A percentile compares a stretch with the other conserved stretches of the same genome.
Evolutionary conservation across 768 basidiomycete species (phyloP).

Genomic region (Suillus placidus): DNA sequence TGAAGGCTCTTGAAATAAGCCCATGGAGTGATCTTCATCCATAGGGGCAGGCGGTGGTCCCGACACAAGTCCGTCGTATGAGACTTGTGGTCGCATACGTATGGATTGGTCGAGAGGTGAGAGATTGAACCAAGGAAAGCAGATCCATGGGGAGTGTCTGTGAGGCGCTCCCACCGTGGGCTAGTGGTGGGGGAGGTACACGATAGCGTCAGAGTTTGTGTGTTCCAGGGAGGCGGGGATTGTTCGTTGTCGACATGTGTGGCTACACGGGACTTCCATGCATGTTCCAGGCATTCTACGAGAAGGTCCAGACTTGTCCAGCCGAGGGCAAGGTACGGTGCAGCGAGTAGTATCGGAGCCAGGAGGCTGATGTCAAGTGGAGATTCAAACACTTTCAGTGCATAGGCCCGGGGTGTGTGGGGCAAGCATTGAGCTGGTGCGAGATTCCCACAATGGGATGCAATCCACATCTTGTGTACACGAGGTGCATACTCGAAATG

Average conservation of each 20-base stretch:
- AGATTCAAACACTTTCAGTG: not conserved
- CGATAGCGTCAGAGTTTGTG: constrained; percentile 33
- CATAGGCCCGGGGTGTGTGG: not conserved
- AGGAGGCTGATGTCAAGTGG: constrained; percentile 22
- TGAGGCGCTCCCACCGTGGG: constrained; percentile 29
- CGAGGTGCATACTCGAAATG: constrained; percentile 35
- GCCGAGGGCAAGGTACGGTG: constrained; percentile 33
- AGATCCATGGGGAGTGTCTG: constrained; percentile 32
- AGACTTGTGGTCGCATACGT: not conserved
- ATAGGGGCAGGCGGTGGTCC: constrained; percentile 14
- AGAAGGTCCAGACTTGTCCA: constrained; percentile 37
- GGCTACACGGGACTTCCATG: not conserved
- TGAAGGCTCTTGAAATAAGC: constrained; percentile 32
- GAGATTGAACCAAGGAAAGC: constrained; percentile 41
- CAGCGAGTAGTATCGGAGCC: constrained; percentile 12
- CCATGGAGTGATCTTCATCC: constrained; percentile 34
- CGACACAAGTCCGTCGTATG: not conserved
- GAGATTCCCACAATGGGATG: constrained; percentile 3
- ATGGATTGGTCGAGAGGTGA: constrained; percentile 21
- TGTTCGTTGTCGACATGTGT: constrained; percentile 14
- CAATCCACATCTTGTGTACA: constrained; percentile 41
- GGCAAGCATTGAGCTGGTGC: not conserved
- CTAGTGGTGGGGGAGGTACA: constrained; percentile 39
- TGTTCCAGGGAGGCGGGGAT: constrained; percentile 27
- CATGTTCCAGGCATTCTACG: constrained; percentile 32